These are phyloP conservation scores for Lachancea kluyveri DNA, from an alignment of 805 yeast species.

Conservation along the genomic window DNA sequence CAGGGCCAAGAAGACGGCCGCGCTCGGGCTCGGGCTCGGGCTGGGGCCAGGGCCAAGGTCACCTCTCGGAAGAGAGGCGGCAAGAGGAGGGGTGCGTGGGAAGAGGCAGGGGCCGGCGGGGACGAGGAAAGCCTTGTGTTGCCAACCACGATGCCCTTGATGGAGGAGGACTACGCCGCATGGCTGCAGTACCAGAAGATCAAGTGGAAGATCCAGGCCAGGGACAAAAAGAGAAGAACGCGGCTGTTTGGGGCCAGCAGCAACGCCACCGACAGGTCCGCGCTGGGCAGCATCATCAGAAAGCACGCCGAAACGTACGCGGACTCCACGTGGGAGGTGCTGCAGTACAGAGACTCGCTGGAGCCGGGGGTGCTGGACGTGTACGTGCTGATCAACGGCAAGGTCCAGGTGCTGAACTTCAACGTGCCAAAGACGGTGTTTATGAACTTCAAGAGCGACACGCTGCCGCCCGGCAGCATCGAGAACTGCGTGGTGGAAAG, in stretches of 20 bases:
- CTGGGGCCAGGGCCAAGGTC: constrained; percentile 39
- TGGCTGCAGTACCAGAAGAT: constrained; percentile 72
- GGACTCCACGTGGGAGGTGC: constrained; percentile 77
- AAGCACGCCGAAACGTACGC: constrained; percentile 76
- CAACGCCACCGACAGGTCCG: constrained; percentile 46
- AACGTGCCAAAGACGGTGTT: constrained; percentile 70
- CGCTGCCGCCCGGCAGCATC: constrained; percentile 35
- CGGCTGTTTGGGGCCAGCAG: constrained; percentile 70
- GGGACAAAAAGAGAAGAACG: constrained; percentile 62
- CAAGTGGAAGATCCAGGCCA: constrained; percentile 81
- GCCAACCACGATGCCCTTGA: constrained; percentile 50
- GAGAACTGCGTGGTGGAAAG: constrained; percentile 51
- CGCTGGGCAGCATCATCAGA: constrained; percentile 64
- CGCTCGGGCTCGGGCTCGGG: no score
- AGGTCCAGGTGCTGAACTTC: constrained; percentile 66
- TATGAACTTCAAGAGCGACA: constrained; percentile 52
- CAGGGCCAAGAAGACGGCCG: no score
- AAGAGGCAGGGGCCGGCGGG: constrained; percentile 21
- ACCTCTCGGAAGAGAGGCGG: constrained; percentile 30
- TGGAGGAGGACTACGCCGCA: constrained; percentile 57
- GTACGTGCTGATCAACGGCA: constrained; percentile 58
- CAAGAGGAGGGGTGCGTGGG: constrained; percentile 29
- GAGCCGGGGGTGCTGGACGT: constrained; percentile 76
- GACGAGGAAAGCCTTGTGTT: constrained; percentile 41
- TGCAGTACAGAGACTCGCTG: constrained; percentile 58